Percentiles rank a stretch among this genome's conserved stretches.
Conservation (phyloP, 345 rosid genomes). For the Mangifera indica region DNA sequence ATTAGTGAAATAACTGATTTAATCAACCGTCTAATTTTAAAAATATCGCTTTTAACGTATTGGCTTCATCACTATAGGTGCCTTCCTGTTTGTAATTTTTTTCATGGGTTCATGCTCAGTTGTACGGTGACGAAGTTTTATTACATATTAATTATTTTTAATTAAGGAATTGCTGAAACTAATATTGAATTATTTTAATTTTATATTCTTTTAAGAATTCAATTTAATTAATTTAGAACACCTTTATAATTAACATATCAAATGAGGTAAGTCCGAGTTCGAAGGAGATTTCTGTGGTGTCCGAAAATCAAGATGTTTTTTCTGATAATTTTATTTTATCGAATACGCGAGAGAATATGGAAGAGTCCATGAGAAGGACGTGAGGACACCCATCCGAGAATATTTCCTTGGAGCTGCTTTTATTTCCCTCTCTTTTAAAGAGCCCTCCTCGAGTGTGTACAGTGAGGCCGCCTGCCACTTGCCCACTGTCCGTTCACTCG, state of each 20-base stretch:
- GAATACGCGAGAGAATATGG: no score
- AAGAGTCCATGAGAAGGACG: neutral
- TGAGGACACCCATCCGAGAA: neutral
- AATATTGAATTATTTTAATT: no score
- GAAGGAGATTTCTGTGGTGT: no score
- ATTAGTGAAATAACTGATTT: no score
- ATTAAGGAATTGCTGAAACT: neutral
- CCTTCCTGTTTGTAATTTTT: neutral
- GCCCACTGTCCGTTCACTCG: neutral
- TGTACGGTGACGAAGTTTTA: constrained; percentile 17
- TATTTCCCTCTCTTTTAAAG: constrained; percentile 1
- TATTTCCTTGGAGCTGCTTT: neutral
- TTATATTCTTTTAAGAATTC: no score
- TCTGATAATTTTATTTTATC: no score
- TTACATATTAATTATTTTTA: no score
- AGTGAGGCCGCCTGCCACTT: neutral
- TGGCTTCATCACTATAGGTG: constrained; percentile 5
- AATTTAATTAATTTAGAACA: no score
- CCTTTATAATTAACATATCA: no score
- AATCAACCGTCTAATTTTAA: no score
- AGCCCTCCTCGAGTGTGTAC: constrained; percentile 8
- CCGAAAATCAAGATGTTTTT: no score
- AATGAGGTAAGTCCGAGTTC: no score
- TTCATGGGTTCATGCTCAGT: constrained; percentile 34
- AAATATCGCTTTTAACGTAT: neutral